Evolutionary conservation across 805 yeast species (phyloP), one percentile per base, ranked within the genome.

Genomic region (Metschnikowia baotianmanensis): DNA sequence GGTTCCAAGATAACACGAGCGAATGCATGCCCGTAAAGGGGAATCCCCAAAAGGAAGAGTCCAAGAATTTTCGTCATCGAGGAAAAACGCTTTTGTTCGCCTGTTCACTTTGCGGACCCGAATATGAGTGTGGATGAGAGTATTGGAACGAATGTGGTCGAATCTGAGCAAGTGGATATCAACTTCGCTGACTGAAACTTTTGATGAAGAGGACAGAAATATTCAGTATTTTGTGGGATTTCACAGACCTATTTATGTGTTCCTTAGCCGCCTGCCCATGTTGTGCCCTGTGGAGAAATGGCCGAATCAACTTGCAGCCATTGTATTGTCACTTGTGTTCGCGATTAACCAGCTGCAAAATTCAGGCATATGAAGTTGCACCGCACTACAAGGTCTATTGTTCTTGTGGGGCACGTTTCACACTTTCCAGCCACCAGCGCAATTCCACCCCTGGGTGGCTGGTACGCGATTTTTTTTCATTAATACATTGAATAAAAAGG

Each of bases 271-370:
- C n/a, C n/a, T 25, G 11, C 13, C 13, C 13, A 8, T 11, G 13
- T n/a, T 6, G 7, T n/a, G 4, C 13, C n/a, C 13, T 7, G 6
- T 8, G 6, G 13, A 25, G 2, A 25, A 9, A 21, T 9, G 23
- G 9, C 23, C 6, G 23, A 7, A 7, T 21, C 23, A n/a, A 25
- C 15, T 25, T 25, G 28, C 28, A 25, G 28, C 16, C 2, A 3
- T 25, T 25, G 3, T 15, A 25, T 7, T 3, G 28, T 33, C n/a
- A n/a, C 12, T 7, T 10, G 1, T 12, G 25, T 10, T 29, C 34
- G 35, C 40, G 25, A 23, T 6, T 15, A 23, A 9, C 25, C 31
- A 24, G 40, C 40, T 37, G 40, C 35, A 31, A 37, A 37, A 12
- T 11, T 37, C 40, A 8, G 35, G 40, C 40, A 37, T 25, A 29